Evolutionary conservation across 768 basidiomycete species (phyloP).

Genomic region (Agaricus blazei): DNA sequence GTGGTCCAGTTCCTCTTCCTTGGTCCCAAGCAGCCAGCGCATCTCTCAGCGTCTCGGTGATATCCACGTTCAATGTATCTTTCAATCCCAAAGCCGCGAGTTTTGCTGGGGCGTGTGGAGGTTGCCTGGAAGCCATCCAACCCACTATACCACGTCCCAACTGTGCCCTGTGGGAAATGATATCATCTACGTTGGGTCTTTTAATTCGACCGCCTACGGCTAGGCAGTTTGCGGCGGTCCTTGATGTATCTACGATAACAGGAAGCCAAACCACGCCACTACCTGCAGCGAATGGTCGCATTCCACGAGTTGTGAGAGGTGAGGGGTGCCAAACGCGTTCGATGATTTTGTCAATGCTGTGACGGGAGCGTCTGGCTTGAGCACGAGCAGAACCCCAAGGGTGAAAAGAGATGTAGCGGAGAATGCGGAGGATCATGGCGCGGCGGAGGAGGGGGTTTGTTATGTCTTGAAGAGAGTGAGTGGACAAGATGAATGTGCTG

Average conservation of each 20-base stretch:
- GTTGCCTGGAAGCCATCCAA: constrained; percentile 63
- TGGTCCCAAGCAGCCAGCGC: constrained; percentile 13
- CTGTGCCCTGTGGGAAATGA: neutral
- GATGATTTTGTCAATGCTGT: constrained; percentile 43
- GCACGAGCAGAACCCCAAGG: constrained; percentile 74
- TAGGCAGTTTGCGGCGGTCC: neutral
- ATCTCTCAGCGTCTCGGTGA: constrained; percentile 11
- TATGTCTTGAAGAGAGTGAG: constrained; percentile 25
- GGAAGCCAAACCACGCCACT: constrained; percentile 64
- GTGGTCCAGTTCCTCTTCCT: constrained; percentile 12
- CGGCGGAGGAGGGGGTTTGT: constrained; percentile 29
- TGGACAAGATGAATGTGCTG: constrained; percentile 46
- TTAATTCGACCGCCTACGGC: constrained; percentile 4
- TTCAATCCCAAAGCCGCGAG: constrained; percentile 18
- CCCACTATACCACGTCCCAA: constrained; percentile 22
- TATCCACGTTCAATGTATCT: constrained; percentile 8
- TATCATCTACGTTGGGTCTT: constrained; percentile 2
- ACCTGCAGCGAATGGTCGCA: constrained; percentile 45
- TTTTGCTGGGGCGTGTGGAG: constrained; percentile 30
- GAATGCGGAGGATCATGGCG: constrained; percentile 45
- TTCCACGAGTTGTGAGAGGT: constrained; percentile 16
- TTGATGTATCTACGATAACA: constrained; percentile 25
- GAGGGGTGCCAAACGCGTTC: constrained; percentile 39
- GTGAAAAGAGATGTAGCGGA: constrained; percentile 67
- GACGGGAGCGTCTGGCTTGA: constrained; percentile 49